Evolutionary conservation across 768 basidiomycete species (phyloP), one percentile per base, ranked within the genome.

Genomic region (Suillus subalutaceus): DNA sequence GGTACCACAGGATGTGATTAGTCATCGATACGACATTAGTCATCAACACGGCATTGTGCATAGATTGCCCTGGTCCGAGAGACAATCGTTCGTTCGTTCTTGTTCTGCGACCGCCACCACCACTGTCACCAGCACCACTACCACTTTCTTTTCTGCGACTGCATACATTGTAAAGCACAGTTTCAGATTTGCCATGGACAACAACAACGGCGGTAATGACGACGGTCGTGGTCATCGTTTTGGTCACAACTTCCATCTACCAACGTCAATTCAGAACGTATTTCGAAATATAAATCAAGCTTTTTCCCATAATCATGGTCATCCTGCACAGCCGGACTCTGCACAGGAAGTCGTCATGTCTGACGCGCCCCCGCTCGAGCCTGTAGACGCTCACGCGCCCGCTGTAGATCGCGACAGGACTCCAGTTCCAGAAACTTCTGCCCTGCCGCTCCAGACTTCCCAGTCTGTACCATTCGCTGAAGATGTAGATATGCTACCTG

Each of bases 241-340:
- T 35, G 4, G 67, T 8, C 68, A 68, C 6, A 4, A 23, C 13
- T 75, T 77, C 57, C 68, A 73, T 23, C 26, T 77, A 13, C 74
- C 73, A 35, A 68, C 74, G 8, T 72, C 76, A 1, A 9, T 77
- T 44, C 76, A 73, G 59, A 77, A 66, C 23, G 74, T 77, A 43
- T 69, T 77, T 41, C 72, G 76, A 44, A 76, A 73, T 56, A 68
- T 77, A 16, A 77, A 78, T 65, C 76, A 77, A 35, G 76, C 77
- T 41, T 74, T 78, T 15, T 15, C 70, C 7, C 43, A n/a, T 0
- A 65, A 57, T 57, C 68, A 67, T 12, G 63, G 52, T 58, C 50
- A 66, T 9, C 6, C 38, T n/a, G 35, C 48, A n/a, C 65, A 65
- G 6, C 64, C 43, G 53, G 62, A 35, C 4, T 20, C 55, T 7